Percentiles rank a stretch among this genome's conserved stretches.
These are phyloP conservation scores for Acer negundo DNA, from an alignment of 345 rosid species.

Conservation along the genomic window DNA sequence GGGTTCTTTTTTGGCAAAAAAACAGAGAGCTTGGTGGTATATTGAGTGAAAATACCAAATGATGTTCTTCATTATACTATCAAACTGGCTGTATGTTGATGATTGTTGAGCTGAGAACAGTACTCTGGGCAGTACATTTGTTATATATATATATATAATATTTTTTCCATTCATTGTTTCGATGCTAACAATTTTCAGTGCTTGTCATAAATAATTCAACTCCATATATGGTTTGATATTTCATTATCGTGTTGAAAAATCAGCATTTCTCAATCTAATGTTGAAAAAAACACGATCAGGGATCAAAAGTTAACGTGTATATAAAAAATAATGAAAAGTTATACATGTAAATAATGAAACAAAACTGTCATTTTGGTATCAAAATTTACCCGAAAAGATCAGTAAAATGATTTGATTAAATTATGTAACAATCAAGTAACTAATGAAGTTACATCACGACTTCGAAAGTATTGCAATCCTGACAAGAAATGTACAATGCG, in stretches of 20 bases:
- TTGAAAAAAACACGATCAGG: too few relatives aligned
- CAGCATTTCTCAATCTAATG: too few relatives aligned
- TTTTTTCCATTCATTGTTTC: not conserved
- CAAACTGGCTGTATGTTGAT: slow-evolving; percentile 27
- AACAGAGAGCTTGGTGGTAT: slow-evolving; percentile 11
- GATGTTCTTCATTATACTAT: slow-evolving; percentile 24
- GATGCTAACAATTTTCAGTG: not conserved
- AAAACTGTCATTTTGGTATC: not conserved
- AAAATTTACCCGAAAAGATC: not conserved
- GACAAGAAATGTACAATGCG: slow-evolving; percentile 71
- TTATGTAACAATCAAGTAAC: not conserved
- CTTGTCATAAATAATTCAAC: not conserved
- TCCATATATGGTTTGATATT: too few relatives aligned
- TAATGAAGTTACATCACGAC: slow-evolving; percentile 48
- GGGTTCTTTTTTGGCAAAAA: not conserved
- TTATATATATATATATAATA: slow-evolving; percentile 1
- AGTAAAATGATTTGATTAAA: not conserved
- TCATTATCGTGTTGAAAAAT: too few relatives aligned
- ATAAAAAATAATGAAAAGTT: not conserved
- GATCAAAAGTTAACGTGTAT: not conserved
- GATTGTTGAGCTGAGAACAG: slow-evolving; percentile 24
- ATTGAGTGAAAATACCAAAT: slow-evolving; percentile 13
- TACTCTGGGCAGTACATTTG: slow-evolving; percentile 20
- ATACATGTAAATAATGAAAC: not conserved
- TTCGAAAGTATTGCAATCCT: slow-evolving; percentile 67